Percentiles rank a stretch among this genome's conserved stretches.
Conservation (phyloP, 2,329 filamentous ascomycete genomes). For the Xylariaceae sp. region DNA sequence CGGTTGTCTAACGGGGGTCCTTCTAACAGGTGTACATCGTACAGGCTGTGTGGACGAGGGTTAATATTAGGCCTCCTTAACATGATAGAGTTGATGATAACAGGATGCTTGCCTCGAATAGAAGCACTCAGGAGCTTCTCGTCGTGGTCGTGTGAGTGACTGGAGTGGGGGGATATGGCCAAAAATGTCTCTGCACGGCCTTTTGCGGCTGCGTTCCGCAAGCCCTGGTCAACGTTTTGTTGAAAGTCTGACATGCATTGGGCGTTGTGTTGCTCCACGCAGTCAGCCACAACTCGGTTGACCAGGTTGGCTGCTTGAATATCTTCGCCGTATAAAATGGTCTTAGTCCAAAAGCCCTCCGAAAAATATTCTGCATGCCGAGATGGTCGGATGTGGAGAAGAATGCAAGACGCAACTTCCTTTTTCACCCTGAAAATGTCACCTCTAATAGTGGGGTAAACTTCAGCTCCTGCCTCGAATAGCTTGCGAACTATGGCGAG, state of each 20-base stretch:
- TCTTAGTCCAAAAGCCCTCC: neutral
- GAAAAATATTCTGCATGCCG: neutral
- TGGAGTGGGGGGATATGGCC: neutral
- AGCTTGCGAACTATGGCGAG: neutral
- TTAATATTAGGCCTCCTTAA: constrained; percentile 1
- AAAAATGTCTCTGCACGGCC: neutral
- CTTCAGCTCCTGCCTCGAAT: neutral
- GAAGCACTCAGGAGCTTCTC: constrained; percentile 1
- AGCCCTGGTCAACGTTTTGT: neutral
- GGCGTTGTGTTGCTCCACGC: neutral
- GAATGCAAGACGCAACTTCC: neutral
- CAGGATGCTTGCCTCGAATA: neutral
- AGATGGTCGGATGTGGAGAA: neutral
- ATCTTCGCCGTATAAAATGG: neutral
- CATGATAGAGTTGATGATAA: constrained; percentile 1
- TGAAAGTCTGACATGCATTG: neutral
- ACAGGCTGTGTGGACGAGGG: neutral
- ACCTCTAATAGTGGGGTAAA: neutral
- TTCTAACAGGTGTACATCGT: no score
- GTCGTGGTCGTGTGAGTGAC: neutral
- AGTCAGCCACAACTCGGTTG: neutral
- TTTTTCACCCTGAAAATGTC: neutral
- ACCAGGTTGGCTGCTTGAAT: neutral
- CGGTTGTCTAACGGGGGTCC: no score
- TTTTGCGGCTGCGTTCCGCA: neutral